Evolutionary conservation across 129 eudicot species (phyloP), one percentile per base, ranked within the genome.

Genomic region (Centella asiatica): DNA sequence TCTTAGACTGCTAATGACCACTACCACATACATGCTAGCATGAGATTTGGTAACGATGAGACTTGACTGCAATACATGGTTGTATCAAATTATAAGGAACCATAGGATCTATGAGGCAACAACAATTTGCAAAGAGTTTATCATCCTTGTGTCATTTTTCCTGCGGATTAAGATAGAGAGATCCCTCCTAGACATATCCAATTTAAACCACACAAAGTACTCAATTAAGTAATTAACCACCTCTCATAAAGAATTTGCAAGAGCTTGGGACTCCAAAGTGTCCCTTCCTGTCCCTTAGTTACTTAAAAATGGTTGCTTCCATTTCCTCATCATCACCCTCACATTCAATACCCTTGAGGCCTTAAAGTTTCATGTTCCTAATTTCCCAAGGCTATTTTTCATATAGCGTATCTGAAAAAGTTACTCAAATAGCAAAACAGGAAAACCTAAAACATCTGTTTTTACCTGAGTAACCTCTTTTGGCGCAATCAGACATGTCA

Each of bases 401-500:
- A 58, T 34, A 20, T 58, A 34, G 12, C 23, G 9, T 19, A 32
- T 33, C 7, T 32, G 23, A 33, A 32, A 42, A 31, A 34, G 11
- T 34, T 34, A 33, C 29, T 33, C 11, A 20, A 31, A 12, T 53
- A 15, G 24, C 20, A n/a, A n/a, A 44, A 19, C 11, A 29, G 6
- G 8, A 19, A 58, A 33, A 33, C 6, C 46, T 18, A n/a, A 34
- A 57, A 6, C 4, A 22, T 7, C 5, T 12, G 32, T 32, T 58
- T 24, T 40, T 74, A 89, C 95, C 95, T 54, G 93, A 79, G 65
- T 86, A 90, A 47, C 97, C 97, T 1, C 53, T 72, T 69, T 75
- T 83, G n/a, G 97, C 95, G 71, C 97, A 90, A n/a, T 86, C 81
- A 64, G 97, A 90, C 87, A 77, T 78, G 67, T 82, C 82, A 25